A percentile compares a stretch with the other conserved stretches of the same genome.
phyloP scores from a whole-genome alignment of 306 rosid genomes.

The Cercis canadensis region DNA sequence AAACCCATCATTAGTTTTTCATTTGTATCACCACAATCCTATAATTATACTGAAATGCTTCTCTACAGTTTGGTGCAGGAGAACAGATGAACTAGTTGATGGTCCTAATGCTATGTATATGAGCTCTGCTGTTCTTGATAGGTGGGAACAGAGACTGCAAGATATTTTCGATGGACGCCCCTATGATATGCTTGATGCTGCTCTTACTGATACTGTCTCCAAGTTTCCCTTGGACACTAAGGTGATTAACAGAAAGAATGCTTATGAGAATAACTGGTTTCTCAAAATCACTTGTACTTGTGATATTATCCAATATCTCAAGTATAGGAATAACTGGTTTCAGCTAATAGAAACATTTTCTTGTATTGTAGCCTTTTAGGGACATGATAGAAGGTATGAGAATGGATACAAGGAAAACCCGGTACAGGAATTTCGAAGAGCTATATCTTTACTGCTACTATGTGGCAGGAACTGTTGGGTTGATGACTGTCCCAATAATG shows the following conservation, averaged over 20 bases:
- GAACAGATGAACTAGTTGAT: conserved; percentile 88
- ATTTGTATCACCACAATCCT: no score
- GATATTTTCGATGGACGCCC: conserved; percentile 78
- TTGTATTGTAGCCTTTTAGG: conserved; percentile 60
- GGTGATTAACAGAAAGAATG: conserved; percentile 42
- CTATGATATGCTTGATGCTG: conserved; percentile 80
- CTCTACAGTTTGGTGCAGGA: conserved; percentile 86
- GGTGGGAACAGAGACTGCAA: conserved; percentile 86
- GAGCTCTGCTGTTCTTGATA: conserved; percentile 76
- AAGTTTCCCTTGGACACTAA: conserved; percentile 78
- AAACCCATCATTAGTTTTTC: no score
- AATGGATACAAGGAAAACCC: conserved; percentile 49
- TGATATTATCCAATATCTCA: no score
- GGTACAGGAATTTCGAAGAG: conserved; percentile 73
- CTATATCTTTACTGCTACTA: conserved; percentile 84
- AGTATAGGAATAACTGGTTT: background rate
- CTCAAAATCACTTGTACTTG: background rate
- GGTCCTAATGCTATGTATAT: conserved; percentile 77
- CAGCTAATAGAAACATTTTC: background rate
- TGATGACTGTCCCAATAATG: conserved; percentile 91
- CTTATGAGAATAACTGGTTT: background rate
- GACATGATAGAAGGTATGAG: conserved; percentile 96
- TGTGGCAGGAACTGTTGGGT: conserved; percentile 89
- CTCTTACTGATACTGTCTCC: conserved; percentile 68
- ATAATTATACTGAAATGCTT: conserved; percentile 15